Base-by-base conservation (phyloP, 1,284 basidiomycete species). In the Pascua sp. region DNA sequence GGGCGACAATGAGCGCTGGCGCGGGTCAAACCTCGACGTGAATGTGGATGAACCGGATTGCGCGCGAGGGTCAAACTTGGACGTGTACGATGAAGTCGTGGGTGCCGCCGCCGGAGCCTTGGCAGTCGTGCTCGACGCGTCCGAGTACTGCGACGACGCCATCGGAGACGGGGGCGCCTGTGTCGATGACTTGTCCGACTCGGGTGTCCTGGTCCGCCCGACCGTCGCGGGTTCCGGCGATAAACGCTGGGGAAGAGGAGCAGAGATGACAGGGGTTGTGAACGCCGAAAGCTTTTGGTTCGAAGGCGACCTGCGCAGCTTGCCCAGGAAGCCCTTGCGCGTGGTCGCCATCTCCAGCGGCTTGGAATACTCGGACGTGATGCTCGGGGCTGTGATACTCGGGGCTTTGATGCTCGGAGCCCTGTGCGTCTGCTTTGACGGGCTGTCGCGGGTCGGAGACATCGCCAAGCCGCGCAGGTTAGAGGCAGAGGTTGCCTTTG, bases 11-110 rank as follows among this genome's bases (percentile, higher is more conserved):
- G 17, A 18, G 13, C 43, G 18, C 32, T 42, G 40, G 24, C 55
- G 55, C 7, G 55, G 55, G 37, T 56, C 55, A 36, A 56, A 56
- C 12, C 50, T 41, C 4, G 55, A 57, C 13, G 38, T 49, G 38
- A 55, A 55, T n/a, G 38, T n/a, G 18, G 24, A 32, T 7, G 24
- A n/a, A n/a, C n/a, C n/a, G n/a, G n/a, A 4, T 32, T 32, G 24
- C 24, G 24, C 7, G 24, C 24, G 24, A 3, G 24, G 24, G 24
- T 32, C 24, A 32, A 32, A 7, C 49, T 44, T 51, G 32, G 49
- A 11, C 15, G 16, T 24, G 18, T 32, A 16, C 39, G n/a, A 11
- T 17, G 32, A n/a, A 16, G 49, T 36, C n/a, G 45, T 47, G 11
- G 32, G 38, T 11, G 18, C 43, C 11, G 41, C 8, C 32, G 37